Base-by-base conservation (phyloP, 352 stramenopile species). In the Globisporangium canariense region DNA sequence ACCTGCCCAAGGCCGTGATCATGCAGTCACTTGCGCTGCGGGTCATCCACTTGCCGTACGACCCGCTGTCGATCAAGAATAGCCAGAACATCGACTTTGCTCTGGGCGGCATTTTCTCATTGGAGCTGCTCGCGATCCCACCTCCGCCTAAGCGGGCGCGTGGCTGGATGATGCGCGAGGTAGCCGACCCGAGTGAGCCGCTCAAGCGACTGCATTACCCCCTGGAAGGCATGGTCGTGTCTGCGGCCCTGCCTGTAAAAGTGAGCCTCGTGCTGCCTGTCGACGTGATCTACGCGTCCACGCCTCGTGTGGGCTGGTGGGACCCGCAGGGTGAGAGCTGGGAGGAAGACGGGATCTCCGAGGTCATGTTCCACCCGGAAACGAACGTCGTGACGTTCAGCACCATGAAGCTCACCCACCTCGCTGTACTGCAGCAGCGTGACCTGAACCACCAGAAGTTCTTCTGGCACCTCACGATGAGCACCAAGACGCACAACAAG, bases 1-100 rank as follows among this genome's bases (percentile, higher is more conserved):
- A 94, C 57, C 67, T 92, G n/a, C 83, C 85, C 0, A 94, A 94
- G 66, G 79, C 85, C 53, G 72, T 92, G 10, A 81, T 92, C 52
- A 69, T 89, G 41, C 85, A 94, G 68, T 89, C 83, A n/a, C 65
- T 94, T 3, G 85, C 83, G 18, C 61, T 92, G 14, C 85, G 82
- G 7, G 75, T 84, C 3, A 79, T 76, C 0, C 82, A 82, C 50
- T 73, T 89, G 59, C 81, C 83, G 10, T 92, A 89, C 62, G 83
- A 92, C 51, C 57, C 68, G 38, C 60, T 81, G 11, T 84, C 75
- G 38, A 30, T 38, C 13, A 40, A 66, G 13, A 67, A 73, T 36
- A 28, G 58, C 18, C 65, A 69, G 32, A 73, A 68, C 47, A 43
- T 78, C 7, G 77, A 89, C 61, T 63, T 81, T n/a, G 78, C 81